These are phyloP conservation scores for Malus hybrid DNA, from an alignment of 331 rosid species.

Conservation along the genomic window DNA sequence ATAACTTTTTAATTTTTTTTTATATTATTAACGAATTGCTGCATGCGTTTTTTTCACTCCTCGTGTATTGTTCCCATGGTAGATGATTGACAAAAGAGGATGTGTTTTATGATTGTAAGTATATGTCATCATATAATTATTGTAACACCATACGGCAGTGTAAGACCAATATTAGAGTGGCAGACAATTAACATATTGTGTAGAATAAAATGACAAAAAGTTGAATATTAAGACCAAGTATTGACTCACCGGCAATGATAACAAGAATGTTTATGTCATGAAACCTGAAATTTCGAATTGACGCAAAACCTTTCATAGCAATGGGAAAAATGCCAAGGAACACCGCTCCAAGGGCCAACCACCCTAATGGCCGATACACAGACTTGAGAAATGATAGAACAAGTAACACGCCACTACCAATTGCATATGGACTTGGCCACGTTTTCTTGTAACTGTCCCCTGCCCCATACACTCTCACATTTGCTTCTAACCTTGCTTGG, in stretches of 20 bases:
- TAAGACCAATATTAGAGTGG: too few species aligned
- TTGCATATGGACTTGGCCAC: slow-evolving; percentile 80
- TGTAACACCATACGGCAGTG: too few species aligned
- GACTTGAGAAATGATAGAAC: slow-evolving; percentile 47
- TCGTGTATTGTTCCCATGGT: too few species aligned
- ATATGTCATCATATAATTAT: too few species aligned
- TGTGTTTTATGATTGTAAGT: too few species aligned
- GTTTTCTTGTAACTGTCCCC: slow-evolving; percentile 29
- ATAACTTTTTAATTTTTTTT: background rate
- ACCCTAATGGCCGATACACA: slow-evolving; percentile 43
- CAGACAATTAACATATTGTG: background rate
- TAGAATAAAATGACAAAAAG: background rate
- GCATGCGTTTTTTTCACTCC: too few species aligned
- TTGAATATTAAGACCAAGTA: background rate
- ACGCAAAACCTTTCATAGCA: slow-evolving; percentile 32
- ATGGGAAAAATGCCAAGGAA: slow-evolving; percentile 45
- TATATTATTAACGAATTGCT: too few species aligned
- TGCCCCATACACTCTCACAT: slow-evolving; percentile 43
- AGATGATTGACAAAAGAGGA: too few species aligned
- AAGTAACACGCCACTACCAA: slow-evolving; percentile 51
- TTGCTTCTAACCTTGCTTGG: slow-evolving; percentile 77
- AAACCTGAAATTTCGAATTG: slow-evolving; percentile 48
- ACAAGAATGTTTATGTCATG: slow-evolving; percentile 62
- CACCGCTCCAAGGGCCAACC: slow-evolving; percentile 65
- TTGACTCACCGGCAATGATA: slow-evolving; percentile 54